These are phyloP conservation scores for Colletotrichum costaricense DNA, from an alignment of 2,329 filamentous ascomycete genomes.

Conservation along the genomic window DNA sequence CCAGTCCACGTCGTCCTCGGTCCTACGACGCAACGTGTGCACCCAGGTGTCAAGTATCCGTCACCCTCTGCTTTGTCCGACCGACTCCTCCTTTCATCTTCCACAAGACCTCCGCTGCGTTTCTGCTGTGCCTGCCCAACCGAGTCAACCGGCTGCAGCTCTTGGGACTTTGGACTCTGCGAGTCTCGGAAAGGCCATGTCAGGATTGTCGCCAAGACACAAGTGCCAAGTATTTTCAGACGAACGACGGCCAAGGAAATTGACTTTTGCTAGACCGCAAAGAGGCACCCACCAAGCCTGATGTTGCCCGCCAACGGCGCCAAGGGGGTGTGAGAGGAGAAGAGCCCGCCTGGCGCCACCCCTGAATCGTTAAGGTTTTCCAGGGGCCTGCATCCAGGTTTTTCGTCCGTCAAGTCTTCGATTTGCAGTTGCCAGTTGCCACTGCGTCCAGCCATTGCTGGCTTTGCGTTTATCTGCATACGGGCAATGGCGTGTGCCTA, in stretches of 20 bases:
- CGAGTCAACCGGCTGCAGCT: neutral
- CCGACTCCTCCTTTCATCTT: neutral
- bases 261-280: neutral
- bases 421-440: neutral
- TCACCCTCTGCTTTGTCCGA: neutral
- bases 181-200: neutral
- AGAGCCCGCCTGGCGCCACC: neutral
- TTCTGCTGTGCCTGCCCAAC: neutral
- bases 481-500: neutral
- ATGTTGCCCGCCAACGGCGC: conserved; percentile 4
- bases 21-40: neutral
- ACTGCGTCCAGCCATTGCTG: neutral
- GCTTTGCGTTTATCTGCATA: neutral
- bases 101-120: neutral
- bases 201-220: conserved; percentile 2
- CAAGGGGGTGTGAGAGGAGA: neutral
- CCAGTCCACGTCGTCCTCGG: neutral
- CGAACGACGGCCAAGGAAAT: conserved; percentile 15
- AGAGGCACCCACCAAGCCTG: neutral
- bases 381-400: neutral
- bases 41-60: conserved; percentile 2
- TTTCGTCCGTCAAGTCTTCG: neutral
- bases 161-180: neutral
- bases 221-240: conserved; percentile 15
- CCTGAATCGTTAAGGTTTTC: conserved; percentile 10